Conservation (phyloP, 1,284 basidiomycete genomes). For the Cystobasidium pallidum region DNA sequence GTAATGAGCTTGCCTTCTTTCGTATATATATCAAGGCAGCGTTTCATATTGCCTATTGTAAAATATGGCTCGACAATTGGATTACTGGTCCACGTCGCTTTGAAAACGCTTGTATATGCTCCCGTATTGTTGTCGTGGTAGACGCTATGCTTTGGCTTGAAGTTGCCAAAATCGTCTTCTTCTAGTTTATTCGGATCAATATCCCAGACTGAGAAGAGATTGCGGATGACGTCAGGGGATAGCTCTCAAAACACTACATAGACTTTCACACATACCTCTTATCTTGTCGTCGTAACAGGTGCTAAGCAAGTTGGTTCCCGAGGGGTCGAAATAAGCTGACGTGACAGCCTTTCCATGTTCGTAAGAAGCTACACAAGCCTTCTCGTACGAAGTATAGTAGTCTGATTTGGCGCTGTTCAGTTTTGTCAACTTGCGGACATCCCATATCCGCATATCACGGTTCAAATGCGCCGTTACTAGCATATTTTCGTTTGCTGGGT, state of each 20-base stretch:
- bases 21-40: conserved; percentile 57
- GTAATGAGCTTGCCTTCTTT: conserved; percentile 54
- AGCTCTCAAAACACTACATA: background rate
- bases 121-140: conserved; percentile 59
- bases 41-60: conserved; percentile 60
- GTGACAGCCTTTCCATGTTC: conserved; percentile 59
- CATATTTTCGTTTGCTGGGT: conserved; percentile 48
- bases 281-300: conserved; percentile 43
- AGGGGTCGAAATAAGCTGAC: conserved; percentile 60
- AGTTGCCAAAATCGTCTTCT: conserved; percentile 45
- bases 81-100: conserved; percentile 59
- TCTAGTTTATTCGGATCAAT: conserved; percentile 54
- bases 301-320: conserved; percentile 52
- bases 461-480: conserved; percentile 52
- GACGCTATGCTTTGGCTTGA: conserved; percentile 47
- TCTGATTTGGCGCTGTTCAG: conserved; percentile 27
- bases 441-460: conserved; percentile 50
- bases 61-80: conserved; percentile 59
- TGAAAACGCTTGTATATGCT: conserved; percentile 55
- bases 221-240: background rate
- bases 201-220: conserved; percentile 56
- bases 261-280: conserved; percentile 16
- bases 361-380: conserved; percentile 52
- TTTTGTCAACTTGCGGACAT: conserved; percentile 45
- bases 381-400: conserved; percentile 12